Percentiles rank a stretch among this genome's conserved stretches.
Conservation (phyloP, 371 early-diverging fungal genomes). For the Mucor racemosus region DNA sequence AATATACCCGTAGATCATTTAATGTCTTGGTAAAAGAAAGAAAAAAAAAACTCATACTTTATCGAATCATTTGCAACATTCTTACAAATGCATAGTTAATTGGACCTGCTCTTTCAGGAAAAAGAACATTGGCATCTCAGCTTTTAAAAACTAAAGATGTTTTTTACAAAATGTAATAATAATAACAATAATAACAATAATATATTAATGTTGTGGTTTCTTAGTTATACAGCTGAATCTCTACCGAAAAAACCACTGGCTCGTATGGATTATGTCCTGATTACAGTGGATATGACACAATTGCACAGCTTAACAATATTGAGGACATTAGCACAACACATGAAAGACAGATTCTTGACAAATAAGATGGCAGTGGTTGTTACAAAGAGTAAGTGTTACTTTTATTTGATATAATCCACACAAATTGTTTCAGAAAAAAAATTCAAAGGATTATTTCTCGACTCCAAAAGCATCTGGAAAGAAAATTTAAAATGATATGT, state of each 20-base stretch:
- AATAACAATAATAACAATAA: background rate
- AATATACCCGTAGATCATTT: slow-evolving; percentile 37
- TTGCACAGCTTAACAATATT: slow-evolving; percentile 21
- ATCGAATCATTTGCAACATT: no score
- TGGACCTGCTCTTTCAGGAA: slow-evolving; percentile 38
- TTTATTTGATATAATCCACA: no score
- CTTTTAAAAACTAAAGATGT: slow-evolving; percentile 28
- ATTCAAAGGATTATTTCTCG: no score
- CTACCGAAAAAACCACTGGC: slow-evolving; percentile 17
- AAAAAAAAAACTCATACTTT: no score
- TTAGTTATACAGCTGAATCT: slow-evolving; percentile 31
- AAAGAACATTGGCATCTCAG: slow-evolving; percentile 36
- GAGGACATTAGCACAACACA: slow-evolving; percentile 11
- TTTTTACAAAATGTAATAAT: slow-evolving; percentile 39
- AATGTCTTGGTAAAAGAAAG: slow-evolving; percentile 34
- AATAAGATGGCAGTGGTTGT: slow-evolving; percentile 32
- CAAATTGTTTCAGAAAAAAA: no score
- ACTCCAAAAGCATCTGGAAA: no score
- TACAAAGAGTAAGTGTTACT: slow-evolving; percentile 34
- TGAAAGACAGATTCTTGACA: slow-evolving; percentile 25
- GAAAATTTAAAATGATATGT: no score
- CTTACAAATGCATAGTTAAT: slow-evolving; percentile 26
- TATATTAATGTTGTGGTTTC: background rate
- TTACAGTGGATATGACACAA: slow-evolving; percentile 42
- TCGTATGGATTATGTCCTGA: slow-evolving; percentile 32